phyloP scores from a whole-genome alignment of 106 monocot genomes.

The Dactylorhiza incarnata region DNA sequence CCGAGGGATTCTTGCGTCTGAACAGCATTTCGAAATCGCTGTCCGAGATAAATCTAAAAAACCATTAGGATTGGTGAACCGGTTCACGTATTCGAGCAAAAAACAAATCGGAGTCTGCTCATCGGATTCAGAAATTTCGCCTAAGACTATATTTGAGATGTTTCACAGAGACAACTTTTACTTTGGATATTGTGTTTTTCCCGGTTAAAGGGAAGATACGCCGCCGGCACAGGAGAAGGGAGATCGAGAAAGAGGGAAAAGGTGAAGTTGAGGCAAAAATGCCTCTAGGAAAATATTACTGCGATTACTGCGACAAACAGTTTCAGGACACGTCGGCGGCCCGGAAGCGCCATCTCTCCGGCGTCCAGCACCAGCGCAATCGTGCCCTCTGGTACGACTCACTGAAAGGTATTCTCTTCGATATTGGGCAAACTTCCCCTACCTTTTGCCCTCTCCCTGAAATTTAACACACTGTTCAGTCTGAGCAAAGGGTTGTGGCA shows the following conservation, averaged over 20 bases:
- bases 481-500: not conserved
- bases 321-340: slow-evolving; percentile 61
- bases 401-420: slow-evolving; percentile 28
- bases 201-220: no score
- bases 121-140: no score
- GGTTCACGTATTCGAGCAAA: no score
- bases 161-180: no score
- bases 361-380: slow-evolving; percentile 65
- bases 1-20: no score
- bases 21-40: no score
- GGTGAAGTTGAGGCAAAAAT: slow-evolving; percentile 3
- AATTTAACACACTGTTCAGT: not conserved
- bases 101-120: no score
- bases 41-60: no score
- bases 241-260: not conserved
- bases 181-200: no score
- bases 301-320: slow-evolving; percentile 87
- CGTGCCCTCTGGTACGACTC: slow-evolving; percentile 70
- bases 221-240: not conserved
- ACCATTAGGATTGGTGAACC: no score
- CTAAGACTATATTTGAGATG: no score
- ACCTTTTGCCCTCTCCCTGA: not conserved
- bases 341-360: slow-evolving; percentile 45
- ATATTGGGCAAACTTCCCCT: not conserved
- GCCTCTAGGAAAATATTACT: slow-evolving; percentile 22